phyloP scores from a whole-genome alignment of 352 stramenopile genomes.

The Globisporangium lucens region DNA sequence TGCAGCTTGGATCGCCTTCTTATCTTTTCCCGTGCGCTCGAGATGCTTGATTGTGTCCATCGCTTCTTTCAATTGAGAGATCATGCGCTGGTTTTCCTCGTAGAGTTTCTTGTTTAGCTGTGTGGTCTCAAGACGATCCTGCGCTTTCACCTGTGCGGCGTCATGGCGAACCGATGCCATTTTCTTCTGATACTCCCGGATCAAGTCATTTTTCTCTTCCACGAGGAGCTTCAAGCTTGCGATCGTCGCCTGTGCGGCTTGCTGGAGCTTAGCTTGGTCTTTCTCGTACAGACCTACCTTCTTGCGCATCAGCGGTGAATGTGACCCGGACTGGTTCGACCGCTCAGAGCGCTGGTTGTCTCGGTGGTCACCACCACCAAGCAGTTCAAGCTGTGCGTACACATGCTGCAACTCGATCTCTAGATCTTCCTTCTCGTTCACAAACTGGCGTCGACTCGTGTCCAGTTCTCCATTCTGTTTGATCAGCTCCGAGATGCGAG shows the following conservation, averaged over 20 bases:
- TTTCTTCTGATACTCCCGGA: conserved; percentile 63
- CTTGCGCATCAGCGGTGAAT: conserved; percentile 45
- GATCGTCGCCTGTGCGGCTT: conserved; percentile 74
- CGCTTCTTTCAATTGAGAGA: conserved; percentile 65
- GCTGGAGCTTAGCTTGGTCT: conserved; percentile 67
- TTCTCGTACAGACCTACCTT: conserved; percentile 77
- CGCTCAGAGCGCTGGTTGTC: conserved; percentile 20
- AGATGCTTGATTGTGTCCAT: conserved; percentile 63
- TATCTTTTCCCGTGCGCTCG: conserved; percentile 52
- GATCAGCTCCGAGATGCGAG: conserved; percentile 39
- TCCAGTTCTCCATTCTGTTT: conserved; percentile 42
- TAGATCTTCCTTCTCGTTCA: conserved; percentile 47
- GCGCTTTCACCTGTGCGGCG: conserved; percentile 40
- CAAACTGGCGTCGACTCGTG: conserved; percentile 37
- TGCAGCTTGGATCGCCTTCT: conserved; percentile 56
- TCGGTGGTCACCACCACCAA: not conserved
- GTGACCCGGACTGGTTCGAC: conserved; percentile 18
- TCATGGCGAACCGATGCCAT: conserved; percentile 44
- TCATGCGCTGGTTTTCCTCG: conserved; percentile 78
- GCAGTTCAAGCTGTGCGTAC: conserved; percentile 29
- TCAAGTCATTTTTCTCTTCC: conserved; percentile 68
- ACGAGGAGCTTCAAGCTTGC: conserved; percentile 79
- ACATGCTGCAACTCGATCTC: conserved; percentile 59
- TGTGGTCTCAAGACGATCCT: conserved; percentile 52
- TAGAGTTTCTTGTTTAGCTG: conserved; percentile 67